Conservation (phyloP, 106 monocot species). For the Dioscorea alata region DNA sequence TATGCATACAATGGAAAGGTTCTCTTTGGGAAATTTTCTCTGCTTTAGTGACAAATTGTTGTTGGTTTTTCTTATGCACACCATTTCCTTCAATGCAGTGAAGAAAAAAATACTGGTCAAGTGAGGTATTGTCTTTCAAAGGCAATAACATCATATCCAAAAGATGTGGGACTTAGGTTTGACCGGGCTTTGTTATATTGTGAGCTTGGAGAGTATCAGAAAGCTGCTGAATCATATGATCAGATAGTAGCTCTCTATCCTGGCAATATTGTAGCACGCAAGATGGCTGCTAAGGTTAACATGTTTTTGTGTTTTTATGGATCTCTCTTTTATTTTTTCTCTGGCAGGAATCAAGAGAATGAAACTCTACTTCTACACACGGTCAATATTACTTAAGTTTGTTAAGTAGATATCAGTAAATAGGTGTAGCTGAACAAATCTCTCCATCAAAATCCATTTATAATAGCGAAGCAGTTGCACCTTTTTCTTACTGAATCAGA, state of each 20-base stretch:
- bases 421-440: too few species aligned
- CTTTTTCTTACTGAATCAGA: too few species aligned
- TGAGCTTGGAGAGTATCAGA: conserved; percentile 69
- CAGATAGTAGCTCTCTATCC: conserved; percentile 57
- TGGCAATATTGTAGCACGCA: conserved; percentile 53
- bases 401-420: too few species aligned
- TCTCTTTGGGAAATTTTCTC: too few species aligned
- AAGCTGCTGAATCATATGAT: conserved; percentile 70
- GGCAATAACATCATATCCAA: conserved; percentile 88
- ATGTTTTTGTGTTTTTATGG: background rate
- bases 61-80: background rate
- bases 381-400: too few species aligned
- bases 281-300: conserved; percentile 78
- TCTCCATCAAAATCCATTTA: too few species aligned
- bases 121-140: conserved; percentile 79
- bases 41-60: too few species aligned
- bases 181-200: conserved; percentile 50
- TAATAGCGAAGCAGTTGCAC: too few species aligned
- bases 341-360: too few species aligned
- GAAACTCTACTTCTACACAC: too few species aligned
- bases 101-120: conserved; percentile 63
- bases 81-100: conserved; percentile 23
- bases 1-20: too few species aligned
- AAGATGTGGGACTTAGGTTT: conserved; percentile 68
- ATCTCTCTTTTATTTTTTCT: background rate